phyloP scores from a whole-genome alignment of 192 early-diverging fungal genomes.

The Backusella australiensis region DNA sequence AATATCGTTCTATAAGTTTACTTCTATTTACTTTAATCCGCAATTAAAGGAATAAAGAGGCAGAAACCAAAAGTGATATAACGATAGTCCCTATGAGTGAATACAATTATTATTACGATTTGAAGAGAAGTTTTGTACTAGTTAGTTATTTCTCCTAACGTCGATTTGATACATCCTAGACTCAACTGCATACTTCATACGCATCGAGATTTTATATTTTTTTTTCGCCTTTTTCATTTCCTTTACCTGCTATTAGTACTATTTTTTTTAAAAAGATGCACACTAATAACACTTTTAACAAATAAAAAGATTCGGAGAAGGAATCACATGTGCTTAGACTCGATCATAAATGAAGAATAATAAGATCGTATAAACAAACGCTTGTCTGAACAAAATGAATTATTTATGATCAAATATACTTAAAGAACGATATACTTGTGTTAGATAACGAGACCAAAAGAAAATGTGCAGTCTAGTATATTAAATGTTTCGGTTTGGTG shows the following conservation, averaged over 20 bases:
- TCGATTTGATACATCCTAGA: not conserved
- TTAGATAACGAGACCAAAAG: not conserved
- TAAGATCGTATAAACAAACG: not conserved
- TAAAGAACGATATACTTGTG: slow-evolving; percentile 16
- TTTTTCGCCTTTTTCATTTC: not conserved
- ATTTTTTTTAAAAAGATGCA: too few relatives aligned
- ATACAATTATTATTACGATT: not conserved
- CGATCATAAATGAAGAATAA: not conserved
- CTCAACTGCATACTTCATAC: not conserved
- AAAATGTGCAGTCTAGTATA: slow-evolving; percentile 8
- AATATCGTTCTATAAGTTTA: too few relatives aligned
- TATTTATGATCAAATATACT: slow-evolving; percentile 11
- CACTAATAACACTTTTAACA: not conserved
- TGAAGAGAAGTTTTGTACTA: not conserved
- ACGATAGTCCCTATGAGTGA: too few relatives aligned
- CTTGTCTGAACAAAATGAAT: not conserved
- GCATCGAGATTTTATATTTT: not conserved
- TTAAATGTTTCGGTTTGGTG: slow-evolving; percentile 15
- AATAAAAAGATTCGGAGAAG: not conserved
- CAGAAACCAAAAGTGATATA: too few relatives aligned
- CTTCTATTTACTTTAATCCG: too few relatives aligned
- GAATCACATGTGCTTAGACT: not conserved
- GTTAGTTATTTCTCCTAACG: not conserved
- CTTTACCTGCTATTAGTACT: not conserved
- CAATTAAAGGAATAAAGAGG: too few relatives aligned